Evolutionary conservation across 306 rosid genomes (phyloP).

Genomic region (Lathyrus sativus): DNA sequence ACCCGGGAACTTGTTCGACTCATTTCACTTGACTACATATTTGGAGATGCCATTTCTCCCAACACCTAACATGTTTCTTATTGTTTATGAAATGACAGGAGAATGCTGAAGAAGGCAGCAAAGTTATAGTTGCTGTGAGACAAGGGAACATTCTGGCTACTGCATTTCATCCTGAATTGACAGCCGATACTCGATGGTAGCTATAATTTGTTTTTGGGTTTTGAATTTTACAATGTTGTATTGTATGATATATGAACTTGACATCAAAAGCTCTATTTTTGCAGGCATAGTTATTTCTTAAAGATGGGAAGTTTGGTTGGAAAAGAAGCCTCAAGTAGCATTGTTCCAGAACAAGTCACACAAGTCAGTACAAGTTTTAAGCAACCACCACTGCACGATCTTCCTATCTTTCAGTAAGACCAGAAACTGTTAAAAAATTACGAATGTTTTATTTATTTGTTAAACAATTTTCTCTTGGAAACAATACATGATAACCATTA

Average conservation of each 20-base stretch:
- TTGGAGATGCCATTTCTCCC: too few relatives aligned
- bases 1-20: too few relatives aligned
- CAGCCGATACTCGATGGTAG: constrained; percentile 94
- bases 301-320: constrained; percentile 60
- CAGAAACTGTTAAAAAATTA: constrained; percentile 19
- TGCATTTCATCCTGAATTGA: constrained; percentile 97
- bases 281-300: constrained; percentile 96
- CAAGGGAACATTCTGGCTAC: constrained; percentile 87
- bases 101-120: constrained; percentile 46
- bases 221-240: constrained; percentile 2
- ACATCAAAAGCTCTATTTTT: constrained; percentile 37
- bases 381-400: constrained; percentile 55
- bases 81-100: constrained; percentile 55
- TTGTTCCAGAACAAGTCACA: constrained; percentile 47
- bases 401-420: constrained; percentile 69
- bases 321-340: constrained; percentile 67
- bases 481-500: constrained; percentile 3
- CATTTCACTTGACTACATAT: too few relatives aligned
- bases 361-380: constrained; percentile 32
- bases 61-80: constrained; percentile 9
- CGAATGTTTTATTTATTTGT: constrained; percentile 21
- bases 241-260: neutral
- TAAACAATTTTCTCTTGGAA: constrained; percentile 11
- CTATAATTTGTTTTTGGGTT: constrained; percentile 7
- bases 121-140: constrained; percentile 90